Percentiles rank a stretch among this genome's conserved stretches.
Evolutionary conservation across 345 rosid genomes (phyloP).

Genomic region (Boechera retrofracta): DNA sequence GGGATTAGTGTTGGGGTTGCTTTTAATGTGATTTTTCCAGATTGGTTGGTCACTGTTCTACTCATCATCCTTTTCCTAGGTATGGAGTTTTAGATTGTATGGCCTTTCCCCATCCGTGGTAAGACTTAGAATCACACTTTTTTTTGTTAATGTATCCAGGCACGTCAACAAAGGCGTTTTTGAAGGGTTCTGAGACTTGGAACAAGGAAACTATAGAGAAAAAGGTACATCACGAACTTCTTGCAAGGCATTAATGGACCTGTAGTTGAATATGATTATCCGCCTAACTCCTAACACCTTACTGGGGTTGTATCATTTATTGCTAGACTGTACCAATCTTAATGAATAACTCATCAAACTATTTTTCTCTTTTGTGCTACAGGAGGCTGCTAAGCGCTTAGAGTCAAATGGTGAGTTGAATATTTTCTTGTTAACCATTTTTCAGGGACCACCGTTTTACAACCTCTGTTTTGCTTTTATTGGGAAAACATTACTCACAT

Average conservation of each 20-base stretch:
- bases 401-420: slow-evolving; percentile 54
- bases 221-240: slow-evolving; percentile 45
- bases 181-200: slow-evolving; percentile 87
- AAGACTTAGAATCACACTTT: not conserved
- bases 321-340: not conserved
- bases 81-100: slow-evolving; percentile 30
- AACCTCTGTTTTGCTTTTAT: slow-evolving; percentile 13
- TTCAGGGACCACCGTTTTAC: not conserved
- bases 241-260: not conserved
- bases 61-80: slow-evolving; percentile 85
- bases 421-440: not conserved
- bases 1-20: slow-evolving; percentile 86
- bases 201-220: slow-evolving; percentile 75
- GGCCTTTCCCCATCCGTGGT: not conserved
- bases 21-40: slow-evolving; percentile 74
- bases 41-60: slow-evolving; percentile 85
- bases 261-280: not conserved
- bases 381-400: slow-evolving; percentile 65
- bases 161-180: slow-evolving; percentile 83
- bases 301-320: not conserved
- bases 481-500: slow-evolving; percentile 8
- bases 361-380: slow-evolving; percentile 20
- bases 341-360: not conserved
- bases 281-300: not conserved
- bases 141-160: slow-evolving; percentile 48